Evolutionary conservation across 1,284 basidiomycete species (phyloP), one percentile per base, ranked within the genome.

Genomic region (Anthracocystis walkeri): DNA sequence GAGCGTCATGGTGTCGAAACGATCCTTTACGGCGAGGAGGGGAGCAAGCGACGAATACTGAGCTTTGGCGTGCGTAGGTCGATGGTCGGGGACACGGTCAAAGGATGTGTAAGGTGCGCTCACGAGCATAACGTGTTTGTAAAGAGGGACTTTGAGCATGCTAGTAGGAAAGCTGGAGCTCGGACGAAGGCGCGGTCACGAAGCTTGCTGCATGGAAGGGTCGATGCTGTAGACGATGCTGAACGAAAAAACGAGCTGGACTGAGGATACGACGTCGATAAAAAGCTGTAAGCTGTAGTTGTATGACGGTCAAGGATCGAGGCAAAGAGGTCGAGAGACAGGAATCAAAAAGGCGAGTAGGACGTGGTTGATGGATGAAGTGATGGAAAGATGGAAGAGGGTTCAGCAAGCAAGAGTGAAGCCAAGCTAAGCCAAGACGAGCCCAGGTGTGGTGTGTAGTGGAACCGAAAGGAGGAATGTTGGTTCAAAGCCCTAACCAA

Each of bases 401-500:
- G 46, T 48, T 27, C 46, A 48, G 42, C 48, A 31, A 31, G 16
- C 4, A 6, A 11, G 35, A 38, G 27, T 20, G 7, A 11, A 29
- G 54, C 53, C 42, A 18, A 23, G 50, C 49, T 41, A 41, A 40
- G 27, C 44, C 25, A 25, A 31, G 20, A 21, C 38, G 31, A 27
- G 68, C 65, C 61, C 59, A 65, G 55, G 45, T 58, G n/a, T n/a
- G n/a, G n/a, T 54, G 2, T n/a, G 14, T 56, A 51, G 40, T 62
- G 63, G 55, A 65, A 62, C 58, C 68, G 41, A 33, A 62, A 25
- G 31, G 55, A 71, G 68, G 68, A 71, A 71, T 71, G 56, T 50
- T 38, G 31, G 56, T 25, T 56, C 29, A 21, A 21, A 45, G 59
- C 38, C 62, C 46, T 46, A 40, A 40, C 68, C 45, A 45, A 61